Evolutionary conservation across 805 yeast genomes (phyloP).

Genomic region (Ogataea paradorogensis): DNA sequence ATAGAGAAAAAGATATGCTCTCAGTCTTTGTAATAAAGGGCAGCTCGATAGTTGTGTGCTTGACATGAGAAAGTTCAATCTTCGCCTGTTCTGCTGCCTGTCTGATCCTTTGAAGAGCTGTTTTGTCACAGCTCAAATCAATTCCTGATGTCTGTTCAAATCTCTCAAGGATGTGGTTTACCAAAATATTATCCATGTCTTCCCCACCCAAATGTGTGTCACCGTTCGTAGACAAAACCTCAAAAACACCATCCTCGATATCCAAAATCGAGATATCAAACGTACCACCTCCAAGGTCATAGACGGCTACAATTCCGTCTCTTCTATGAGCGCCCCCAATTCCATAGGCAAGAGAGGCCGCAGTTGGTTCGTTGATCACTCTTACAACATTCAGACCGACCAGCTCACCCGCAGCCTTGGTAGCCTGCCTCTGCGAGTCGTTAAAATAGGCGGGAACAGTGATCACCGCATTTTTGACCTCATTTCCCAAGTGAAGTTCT

Average conservation of each 20-base stretch:
- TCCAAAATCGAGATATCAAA: slow-evolving; percentile 94
- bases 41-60: slow-evolving; percentile 69
- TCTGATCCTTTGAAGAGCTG: slow-evolving; percentile 82
- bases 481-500: slow-evolving; percentile 73
- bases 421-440: slow-evolving; percentile 87
- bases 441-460: slow-evolving; percentile 89
- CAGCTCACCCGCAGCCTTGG: slow-evolving; percentile 93
- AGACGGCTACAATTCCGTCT: slow-evolving; percentile 78
- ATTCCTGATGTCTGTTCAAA: slow-evolving; percentile 71
- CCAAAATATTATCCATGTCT: slow-evolving; percentile 81
- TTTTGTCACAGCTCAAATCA: slow-evolving; percentile 61
- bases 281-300: slow-evolving; percentile 97
- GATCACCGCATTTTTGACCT: slow-evolving; percentile 83
- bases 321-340: slow-evolving; percentile 57
- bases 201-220: slow-evolving; percentile 91
- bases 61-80: slow-evolving; percentile 76
- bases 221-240: slow-evolving; percentile 93
- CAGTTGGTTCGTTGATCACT: slow-evolving; percentile 86
- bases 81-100: slow-evolving; percentile 90
- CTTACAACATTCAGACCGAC: slow-evolving; percentile 86
- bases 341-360: slow-evolving; percentile 92
- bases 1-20: slow-evolving; percentile 43
- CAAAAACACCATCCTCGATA: slow-evolving; percentile 95
- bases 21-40: slow-evolving; percentile 65
- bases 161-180: slow-evolving; percentile 72